Base-by-base conservation (phyloP, 2,329 filamentous ascomycete species). In the Chrysoporthe deuterocubensis region DNA sequence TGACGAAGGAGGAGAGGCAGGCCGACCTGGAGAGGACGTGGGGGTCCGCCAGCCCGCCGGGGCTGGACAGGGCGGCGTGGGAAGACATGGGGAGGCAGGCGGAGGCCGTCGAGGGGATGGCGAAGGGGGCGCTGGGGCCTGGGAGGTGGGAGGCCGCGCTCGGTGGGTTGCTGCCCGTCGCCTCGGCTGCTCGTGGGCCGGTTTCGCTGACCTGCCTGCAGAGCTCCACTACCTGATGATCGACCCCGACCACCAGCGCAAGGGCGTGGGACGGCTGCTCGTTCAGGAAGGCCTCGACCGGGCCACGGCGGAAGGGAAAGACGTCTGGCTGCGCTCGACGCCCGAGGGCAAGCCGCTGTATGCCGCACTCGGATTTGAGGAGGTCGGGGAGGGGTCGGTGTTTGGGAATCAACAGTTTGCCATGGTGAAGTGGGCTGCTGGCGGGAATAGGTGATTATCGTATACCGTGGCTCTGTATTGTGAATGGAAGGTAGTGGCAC, bases 251-350 rank as follows among this genome's bases (percentile, higher is more conserved):
- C 70, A 76, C n/a, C 70, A 75, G 4, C 69, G 75, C 18, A 71
- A 71, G n/a, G 75, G 75, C 2, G 67, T 75, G 14, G 75, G 75
- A 3, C 70, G 58, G 63, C 70, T 69, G 52, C 69, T 76, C 1
- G 16, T 73, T 11, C 65, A 69, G 2, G 71, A 73, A 48, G 74
- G 74, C 1, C 44, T 76, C 26, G 71, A 73, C 1, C 59, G 66
- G 4, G 74, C 72, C 0, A 66, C 68, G 2, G 54, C 62, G 37
- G 71, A 70, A 2, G 69, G 69, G 0, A 69, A 59, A 40, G 69
- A 72, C 32, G 71, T 64, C 1, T 74, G 69, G 43, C 48, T 76
- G 13, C 42, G 71, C 6, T 67, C 73, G 0, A 74, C 71, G 1
- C 66, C 71, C 11, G 70, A 68, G 7, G 75, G 75, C 4, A 61